Conservation (phyloP, 2,329 filamentous ascomycete genomes). For the Fusarium sp. region DNA sequence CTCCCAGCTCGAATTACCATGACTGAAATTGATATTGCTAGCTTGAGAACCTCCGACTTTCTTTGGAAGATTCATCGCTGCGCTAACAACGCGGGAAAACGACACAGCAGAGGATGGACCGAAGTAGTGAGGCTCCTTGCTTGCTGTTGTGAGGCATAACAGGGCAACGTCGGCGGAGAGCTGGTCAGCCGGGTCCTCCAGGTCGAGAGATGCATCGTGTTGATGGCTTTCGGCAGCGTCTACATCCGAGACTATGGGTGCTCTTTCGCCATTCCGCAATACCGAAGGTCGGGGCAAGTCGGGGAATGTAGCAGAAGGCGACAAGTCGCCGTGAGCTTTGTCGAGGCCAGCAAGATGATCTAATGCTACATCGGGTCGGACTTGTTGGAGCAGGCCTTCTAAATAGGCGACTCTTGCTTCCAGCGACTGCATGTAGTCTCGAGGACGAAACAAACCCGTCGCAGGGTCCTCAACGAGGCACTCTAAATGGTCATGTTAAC, state of each 20-base stretch:
- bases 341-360: slow-evolving; percentile 26
- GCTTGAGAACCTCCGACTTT: slow-evolving; percentile 23
- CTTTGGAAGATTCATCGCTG: slow-evolving; percentile 30
- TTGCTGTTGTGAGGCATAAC: slow-evolving; percentile 25
- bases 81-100: slow-evolving; percentile 30
- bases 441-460: slow-evolving; percentile 26
- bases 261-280: neutral
- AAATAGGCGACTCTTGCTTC: slow-evolving; percentile 30
- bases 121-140: slow-evolving; percentile 35
- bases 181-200: slow-evolving; percentile 26
- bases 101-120: slow-evolving; percentile 31
- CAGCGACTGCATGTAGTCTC: slow-evolving; percentile 31
- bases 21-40: slow-evolving; percentile 15
- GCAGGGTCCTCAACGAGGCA: slow-evolving; percentile 33
- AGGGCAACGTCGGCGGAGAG: slow-evolving; percentile 29
- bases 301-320: neutral
- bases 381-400: slow-evolving; percentile 27
- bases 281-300: neutral
- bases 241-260: neutral
- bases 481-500: neutral
- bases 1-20: slow-evolving; percentile 1
- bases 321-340: neutral
- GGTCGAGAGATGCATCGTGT: neutral
- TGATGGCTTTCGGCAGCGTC: neutral
- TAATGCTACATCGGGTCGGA: slow-evolving; percentile 22